Percentiles rank a stretch among this genome's conserved stretches.
Conservation (phyloP, 441 rosid species). For the Metrosideros polymorpha region DNA sequence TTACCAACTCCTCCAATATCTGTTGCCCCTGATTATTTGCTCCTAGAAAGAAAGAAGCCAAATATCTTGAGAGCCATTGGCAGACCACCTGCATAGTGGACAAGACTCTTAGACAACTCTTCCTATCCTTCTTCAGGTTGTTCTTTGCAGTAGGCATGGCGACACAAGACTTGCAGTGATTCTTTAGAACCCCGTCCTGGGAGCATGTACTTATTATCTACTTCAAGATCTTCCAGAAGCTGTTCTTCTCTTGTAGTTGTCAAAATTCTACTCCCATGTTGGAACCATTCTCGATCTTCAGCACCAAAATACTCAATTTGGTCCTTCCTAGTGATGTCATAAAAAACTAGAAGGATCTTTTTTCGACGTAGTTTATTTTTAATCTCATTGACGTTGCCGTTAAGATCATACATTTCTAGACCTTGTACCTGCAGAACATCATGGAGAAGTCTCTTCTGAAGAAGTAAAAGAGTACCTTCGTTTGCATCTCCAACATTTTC, state of each 20-base stretch:
- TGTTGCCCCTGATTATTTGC: not conserved
- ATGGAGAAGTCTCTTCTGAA: not conserved
- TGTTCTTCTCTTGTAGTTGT: not conserved
- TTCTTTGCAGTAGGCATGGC: not conserved
- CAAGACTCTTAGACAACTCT: not conserved
- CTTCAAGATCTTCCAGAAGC: not conserved
- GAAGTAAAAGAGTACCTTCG: not conserved
- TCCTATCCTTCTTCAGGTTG: not conserved
- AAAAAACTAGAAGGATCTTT: not conserved
- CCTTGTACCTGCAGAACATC: not conserved
- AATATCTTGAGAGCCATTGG: not conserved
- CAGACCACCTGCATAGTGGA: not conserved
- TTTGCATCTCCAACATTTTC: not conserved
- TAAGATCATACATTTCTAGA: not conserved
- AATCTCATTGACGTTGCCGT: not conserved
- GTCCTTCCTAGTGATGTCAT: not conserved
- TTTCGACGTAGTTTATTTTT: accelerated
- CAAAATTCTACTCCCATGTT: not conserved
- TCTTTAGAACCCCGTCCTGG: not conserved
- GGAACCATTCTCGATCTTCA: not conserved
- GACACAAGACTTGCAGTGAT: not conserved
- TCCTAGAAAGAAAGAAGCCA: not conserved
- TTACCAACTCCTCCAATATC: not conserved
- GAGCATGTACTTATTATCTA: not conserved
- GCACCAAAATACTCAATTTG: not conserved